Base-by-base conservation (phyloP, 345 rosid species). In the Aquilaria malaccensis region DNA sequence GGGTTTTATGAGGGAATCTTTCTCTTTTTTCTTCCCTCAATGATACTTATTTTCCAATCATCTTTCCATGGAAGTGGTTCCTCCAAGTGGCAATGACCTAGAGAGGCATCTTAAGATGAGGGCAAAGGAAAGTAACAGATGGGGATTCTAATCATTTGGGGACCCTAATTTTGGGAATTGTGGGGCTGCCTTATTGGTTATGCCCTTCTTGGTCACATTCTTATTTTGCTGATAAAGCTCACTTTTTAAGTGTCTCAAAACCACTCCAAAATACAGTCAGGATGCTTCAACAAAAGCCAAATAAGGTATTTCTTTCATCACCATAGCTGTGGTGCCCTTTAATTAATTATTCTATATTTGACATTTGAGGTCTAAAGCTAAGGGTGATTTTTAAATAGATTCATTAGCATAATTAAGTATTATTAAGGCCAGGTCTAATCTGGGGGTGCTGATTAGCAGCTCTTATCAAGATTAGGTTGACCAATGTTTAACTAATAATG, bases 251-350 rank as follows among this genome's bases (percentile, higher is more conserved):
- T 60, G 74, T 62, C 80, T 61, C 63, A 55, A 68, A 47, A 56
- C 51, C 69, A 48, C 57, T 73, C 56, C 79, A 77, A 72, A 73
- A 66, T 81, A 62, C 77, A 77, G 60, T 67, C 32, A 55, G 52
- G 68, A 69, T 71, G 72, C 59, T 62, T 59, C 64, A 56, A 11
- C 51, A 65, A 63, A 70, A 63, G 51, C 67, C 64, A 74, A 72
- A 63, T 64, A 45, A 66, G 41, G 64, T 30, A 59, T 67, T 15
- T 59, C 22, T 60, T 47, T 49, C 49, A 62, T 11, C 33, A 52
- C 14, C 33, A 52, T 29, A 29, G 59, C 57, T 30, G 67, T 55
- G 43, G 4, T 37, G 29, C 59, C 46, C 46, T 32, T 14, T 56
- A 3, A 32, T 32, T 68, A 47, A 14, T 53, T 66, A 37, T 37